Percentiles rank a stretch among this genome's conserved stretches.
These are phyloP conservation scores for Axilococcus clingmanii DNA, from an alignment of 139 green algal species.

Conservation along the genomic window DNA sequence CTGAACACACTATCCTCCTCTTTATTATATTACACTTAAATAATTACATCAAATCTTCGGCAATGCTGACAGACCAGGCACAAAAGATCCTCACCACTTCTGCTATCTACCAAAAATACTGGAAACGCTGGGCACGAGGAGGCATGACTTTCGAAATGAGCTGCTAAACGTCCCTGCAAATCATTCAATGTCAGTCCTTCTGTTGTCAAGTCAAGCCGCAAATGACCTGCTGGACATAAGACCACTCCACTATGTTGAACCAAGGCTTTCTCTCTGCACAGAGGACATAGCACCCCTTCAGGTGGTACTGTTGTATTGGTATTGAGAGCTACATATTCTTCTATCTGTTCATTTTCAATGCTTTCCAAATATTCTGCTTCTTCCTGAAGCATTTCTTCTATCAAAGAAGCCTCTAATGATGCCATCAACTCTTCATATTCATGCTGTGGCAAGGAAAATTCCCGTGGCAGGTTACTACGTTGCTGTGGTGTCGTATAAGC, in stretches of 20 bases:
- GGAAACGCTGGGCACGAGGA: not conserved
- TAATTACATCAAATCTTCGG: no score
- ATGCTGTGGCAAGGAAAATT: not conserved
- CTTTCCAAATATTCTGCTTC: constrained; percentile 10
- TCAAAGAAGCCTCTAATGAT: not conserved
- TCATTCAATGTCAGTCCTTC: constrained; percentile 16
- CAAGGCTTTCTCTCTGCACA: constrained; percentile 12
- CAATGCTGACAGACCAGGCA: constrained; percentile 2
- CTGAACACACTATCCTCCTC: no score
- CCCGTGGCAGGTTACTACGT: not conserved
- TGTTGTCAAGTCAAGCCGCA: constrained; percentile 19
- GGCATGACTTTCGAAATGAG: not conserved
- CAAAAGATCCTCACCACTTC: not conserved
- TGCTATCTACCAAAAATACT: not conserved
- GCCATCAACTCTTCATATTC: constrained; percentile 16
- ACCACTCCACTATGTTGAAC: constrained; percentile 14
- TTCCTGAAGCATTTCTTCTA: not conserved
- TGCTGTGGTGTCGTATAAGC: not conserved
- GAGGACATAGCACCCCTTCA: constrained; percentile 27
- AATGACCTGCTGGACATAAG: constrained; percentile 18
- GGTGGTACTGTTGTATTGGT: not conserved
- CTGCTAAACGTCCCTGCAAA: constrained; percentile 8
- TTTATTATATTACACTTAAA: no score
- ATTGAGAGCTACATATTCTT: constrained; percentile 3
- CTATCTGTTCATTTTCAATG: constrained; percentile 6